phyloP scores from a whole-genome alignment of 495 filamentous ascomycete species.

The Glonium stellatum region DNA sequence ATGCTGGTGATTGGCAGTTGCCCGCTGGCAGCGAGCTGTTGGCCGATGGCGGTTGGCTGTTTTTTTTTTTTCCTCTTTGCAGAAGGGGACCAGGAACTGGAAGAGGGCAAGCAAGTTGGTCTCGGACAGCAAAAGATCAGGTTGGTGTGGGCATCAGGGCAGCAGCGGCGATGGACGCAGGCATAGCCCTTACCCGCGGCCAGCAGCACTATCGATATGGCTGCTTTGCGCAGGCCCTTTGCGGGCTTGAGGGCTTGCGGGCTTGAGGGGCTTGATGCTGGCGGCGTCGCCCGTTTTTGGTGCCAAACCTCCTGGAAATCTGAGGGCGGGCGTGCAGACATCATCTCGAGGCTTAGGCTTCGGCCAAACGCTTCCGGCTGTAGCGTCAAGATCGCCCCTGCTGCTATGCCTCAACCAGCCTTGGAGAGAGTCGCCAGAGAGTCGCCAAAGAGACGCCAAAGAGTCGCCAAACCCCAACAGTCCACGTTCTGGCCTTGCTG shows the following conservation, averaged over 20 bases:
- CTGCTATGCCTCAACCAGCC: neutral
- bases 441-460: no score
- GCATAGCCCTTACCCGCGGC: neutral
- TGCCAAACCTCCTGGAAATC: no score
- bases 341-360: neutral
- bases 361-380: neutral
- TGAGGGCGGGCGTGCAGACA: no score
- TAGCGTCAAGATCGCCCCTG: neutral
- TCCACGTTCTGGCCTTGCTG: neutral
- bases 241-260: neutral
- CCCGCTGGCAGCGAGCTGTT: no score
- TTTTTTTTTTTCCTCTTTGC: no score
- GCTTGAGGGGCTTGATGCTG: neutral
- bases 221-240: neutral
- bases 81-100: neutral
- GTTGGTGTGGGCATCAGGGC: neutral
- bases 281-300: neutral
- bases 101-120: neutral
- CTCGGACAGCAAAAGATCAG: neutral
- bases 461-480: neutral
- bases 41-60: no score
- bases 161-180: neutral
- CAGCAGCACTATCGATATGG: conserved; percentile 3
- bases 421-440: neutral
- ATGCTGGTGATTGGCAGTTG: no score